Evolutionary conservation across 768 basidiomycete genomes (phyloP).

Genomic region (Jaapia argillacea): DNA sequence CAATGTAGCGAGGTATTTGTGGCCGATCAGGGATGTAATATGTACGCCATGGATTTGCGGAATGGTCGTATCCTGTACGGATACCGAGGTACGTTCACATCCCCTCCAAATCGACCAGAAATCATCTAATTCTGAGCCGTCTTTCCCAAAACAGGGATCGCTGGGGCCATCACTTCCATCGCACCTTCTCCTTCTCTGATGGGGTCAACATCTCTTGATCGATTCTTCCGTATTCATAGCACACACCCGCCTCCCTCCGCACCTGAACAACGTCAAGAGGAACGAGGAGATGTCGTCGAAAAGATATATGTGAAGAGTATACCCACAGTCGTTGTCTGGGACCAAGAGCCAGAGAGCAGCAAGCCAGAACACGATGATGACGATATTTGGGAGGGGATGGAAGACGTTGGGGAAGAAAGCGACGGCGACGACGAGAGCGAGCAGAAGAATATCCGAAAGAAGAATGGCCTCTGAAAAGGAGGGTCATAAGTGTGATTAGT

Average conservation of each 20-base stretch:
- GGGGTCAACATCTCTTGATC: constrained; percentile 57
- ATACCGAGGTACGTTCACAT: constrained; percentile 44
- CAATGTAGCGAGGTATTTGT: constrained; percentile 54
- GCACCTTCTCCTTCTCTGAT: constrained; percentile 44
- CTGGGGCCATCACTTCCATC: constrained; percentile 60
- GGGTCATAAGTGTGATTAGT: too few species aligned
- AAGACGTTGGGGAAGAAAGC: constrained; percentile 65
- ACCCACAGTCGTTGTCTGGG: constrained; percentile 61
- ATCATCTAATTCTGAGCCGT: not conserved
- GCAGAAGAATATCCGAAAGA: constrained; percentile 11
- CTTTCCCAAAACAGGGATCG: constrained; percentile 37
- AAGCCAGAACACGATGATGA: constrained; percentile 9
- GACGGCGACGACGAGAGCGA: constrained; percentile 35
- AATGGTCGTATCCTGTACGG: constrained; percentile 54
- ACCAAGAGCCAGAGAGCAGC: constrained; percentile 19
- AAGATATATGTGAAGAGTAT: constrained; percentile 53
- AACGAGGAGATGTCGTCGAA: constrained; percentile 50
- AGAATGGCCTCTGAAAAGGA: too few species aligned
- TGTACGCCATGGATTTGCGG: constrained; percentile 61
- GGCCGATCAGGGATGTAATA: constrained; percentile 53
- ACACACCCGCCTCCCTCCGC: constrained; percentile 39
- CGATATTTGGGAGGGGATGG: constrained; percentile 30
- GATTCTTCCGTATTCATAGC: constrained; percentile 63
- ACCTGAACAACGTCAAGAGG: constrained; percentile 39
- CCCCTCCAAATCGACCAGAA: not conserved